Percentiles rank a stretch among this genome's conserved stretches.
Conservation (phyloP, 257 asterid genomes). For the Leptodermis oblonga region DNA sequence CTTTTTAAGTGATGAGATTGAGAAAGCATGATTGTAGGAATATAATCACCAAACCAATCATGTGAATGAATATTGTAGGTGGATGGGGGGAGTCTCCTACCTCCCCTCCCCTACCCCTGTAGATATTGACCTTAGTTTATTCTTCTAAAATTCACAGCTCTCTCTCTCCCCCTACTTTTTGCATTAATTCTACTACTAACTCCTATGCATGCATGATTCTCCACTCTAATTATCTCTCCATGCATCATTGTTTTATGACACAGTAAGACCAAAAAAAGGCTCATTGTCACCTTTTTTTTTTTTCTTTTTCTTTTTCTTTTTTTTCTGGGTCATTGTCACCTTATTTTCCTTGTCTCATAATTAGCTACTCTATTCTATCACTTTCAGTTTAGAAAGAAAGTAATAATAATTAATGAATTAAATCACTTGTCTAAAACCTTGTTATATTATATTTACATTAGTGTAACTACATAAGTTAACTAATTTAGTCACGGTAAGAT, state of each 20-base stretch:
- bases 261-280: not conserved
- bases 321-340: too few species aligned
- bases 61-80: constrained; percentile 11
- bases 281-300: not conserved
- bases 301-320: too few species aligned
- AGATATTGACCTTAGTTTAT: not conserved
- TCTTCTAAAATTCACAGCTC: too few species aligned
- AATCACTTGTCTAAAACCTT: too few species aligned
- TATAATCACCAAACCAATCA: constrained; percentile 23
- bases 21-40: constrained; percentile 23
- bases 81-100: constrained; percentile 3
- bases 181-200: constrained; percentile 1
- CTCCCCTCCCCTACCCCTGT: not conserved
- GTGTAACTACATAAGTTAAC: too few species aligned
- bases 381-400: too few species aligned
- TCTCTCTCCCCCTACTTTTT: constrained; percentile 5
- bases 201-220: constrained; percentile 6
- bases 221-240: constrained; percentile 3
- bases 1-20: not conserved
- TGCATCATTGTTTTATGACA: not conserved
- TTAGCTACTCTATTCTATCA: not conserved
- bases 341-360: not conserved
- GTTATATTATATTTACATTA: too few species aligned
- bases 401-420: too few species aligned
- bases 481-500: too few species aligned